These are phyloP conservation scores for Castanopsis chinensis DNA, from an alignment of 306 rosid species.

Conservation along the genomic window DNA sequence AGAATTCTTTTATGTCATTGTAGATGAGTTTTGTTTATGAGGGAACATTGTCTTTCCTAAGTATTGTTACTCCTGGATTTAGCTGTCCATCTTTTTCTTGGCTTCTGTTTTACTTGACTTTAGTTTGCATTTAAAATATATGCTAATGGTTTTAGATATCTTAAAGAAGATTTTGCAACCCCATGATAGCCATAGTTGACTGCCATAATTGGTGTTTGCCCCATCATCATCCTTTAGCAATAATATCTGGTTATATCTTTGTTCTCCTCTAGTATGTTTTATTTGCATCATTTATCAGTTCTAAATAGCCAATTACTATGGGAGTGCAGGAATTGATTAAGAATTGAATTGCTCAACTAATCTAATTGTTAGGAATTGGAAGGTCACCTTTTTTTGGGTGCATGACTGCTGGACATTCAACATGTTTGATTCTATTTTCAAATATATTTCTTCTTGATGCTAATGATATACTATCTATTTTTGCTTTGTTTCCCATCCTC, in stretches of 20 bases:
- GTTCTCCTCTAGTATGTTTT: not conserved
- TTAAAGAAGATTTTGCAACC: not conserved
- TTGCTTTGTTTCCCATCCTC: not conserved
- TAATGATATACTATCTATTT: not conserved
- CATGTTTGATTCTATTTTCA: not conserved
- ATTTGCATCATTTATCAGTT: not conserved
- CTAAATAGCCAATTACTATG: not conserved
- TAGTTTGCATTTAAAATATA: not conserved
- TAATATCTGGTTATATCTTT: not conserved
- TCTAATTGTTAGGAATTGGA: not conserved
- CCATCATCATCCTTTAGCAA: not conserved
- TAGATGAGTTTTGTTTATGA: not conserved
- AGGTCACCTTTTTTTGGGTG: not conserved
- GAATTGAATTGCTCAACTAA: not conserved
- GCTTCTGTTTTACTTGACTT: not conserved
- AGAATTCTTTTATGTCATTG: not conserved
- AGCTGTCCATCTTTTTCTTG: not conserved
- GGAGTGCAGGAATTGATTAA: not conserved
- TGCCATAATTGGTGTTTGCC: not conserved
- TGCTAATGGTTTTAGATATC: not conserved
- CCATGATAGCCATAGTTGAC: not conserved
- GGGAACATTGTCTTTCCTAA: not conserved
- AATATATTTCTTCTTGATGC: not conserved
- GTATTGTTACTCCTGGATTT: not conserved
- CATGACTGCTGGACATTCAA: too few species aligned